phyloP scores from a whole-genome alignment of 345 rosid genomes.

The Arabis alpina region DNA sequence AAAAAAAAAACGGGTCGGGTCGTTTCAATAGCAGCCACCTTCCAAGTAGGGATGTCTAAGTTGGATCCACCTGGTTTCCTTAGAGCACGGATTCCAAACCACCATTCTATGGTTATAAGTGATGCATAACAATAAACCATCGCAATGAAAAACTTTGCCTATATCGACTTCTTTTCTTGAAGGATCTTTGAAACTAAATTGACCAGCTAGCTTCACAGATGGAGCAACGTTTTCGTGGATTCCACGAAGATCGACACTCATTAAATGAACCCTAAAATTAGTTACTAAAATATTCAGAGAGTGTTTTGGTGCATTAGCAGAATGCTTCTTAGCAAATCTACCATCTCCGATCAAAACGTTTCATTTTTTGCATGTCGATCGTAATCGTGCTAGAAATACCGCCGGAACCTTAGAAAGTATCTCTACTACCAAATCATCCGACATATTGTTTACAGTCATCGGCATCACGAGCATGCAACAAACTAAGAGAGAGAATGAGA shows the following conservation, averaged over 20 bases:
- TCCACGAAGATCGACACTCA: background rate
- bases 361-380: constrained; percentile 4
- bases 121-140: background rate
- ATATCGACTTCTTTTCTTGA: background rate
- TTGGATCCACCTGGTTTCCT: background rate
- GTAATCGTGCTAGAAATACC: background rate
- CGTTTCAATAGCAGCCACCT: too few species aligned
- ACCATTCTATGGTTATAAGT: background rate
- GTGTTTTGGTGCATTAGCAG: background rate
- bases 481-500: too few species aligned
- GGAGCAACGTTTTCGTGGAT: background rate
- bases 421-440: background rate
- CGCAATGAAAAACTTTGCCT: background rate
- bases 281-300: background rate
- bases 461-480: too few species aligned
- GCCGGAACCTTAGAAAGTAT: constrained; percentile 12
- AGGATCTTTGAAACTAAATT: constrained; percentile 2
- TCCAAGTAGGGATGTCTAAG: background rate
- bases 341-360: constrained; percentile 4
- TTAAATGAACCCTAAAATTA: background rate
- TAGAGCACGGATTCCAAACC: constrained; percentile 6
- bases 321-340: background rate
- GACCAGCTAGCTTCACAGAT: background rate
- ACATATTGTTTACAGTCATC: background rate
- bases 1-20: too few species aligned